Evolutionary conservation across 2,329 filamentous ascomycete genomes (phyloP).

Genomic region (Trichoderma citrinoviride): DNA sequence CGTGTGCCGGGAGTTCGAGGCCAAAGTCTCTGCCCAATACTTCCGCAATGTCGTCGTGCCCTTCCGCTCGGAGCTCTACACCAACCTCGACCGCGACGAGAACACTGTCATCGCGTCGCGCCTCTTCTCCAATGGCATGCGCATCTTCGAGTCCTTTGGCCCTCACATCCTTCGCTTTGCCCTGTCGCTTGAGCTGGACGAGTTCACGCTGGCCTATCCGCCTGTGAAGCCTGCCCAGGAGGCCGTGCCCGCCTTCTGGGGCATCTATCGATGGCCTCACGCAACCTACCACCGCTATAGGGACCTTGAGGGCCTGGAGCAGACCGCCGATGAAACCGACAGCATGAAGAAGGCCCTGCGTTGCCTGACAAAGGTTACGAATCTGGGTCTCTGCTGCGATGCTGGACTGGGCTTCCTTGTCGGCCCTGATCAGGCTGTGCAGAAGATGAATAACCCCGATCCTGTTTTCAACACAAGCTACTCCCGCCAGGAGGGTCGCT

Average conservation of each 20-base stretch:
- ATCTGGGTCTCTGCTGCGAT: slow-evolving; percentile 66
- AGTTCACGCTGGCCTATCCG: slow-evolving; percentile 48
- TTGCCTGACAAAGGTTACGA: slow-evolving; percentile 53
- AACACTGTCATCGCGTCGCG: slow-evolving; percentile 27
- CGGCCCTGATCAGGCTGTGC: slow-evolving; percentile 56
- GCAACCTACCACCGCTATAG: slow-evolving; percentile 58
- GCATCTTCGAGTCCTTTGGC: slow-evolving; percentile 61
- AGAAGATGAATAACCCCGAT: slow-evolving; percentile 40
- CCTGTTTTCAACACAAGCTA: slow-evolving; percentile 38
- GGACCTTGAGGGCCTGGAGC: slow-evolving; percentile 58
- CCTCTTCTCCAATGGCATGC: slow-evolving; percentile 50
- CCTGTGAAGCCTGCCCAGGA: slow-evolving; percentile 57
- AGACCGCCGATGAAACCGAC: slow-evolving; percentile 60
- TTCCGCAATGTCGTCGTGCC: slow-evolving; percentile 64
- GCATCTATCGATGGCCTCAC: slow-evolving; percentile 63
- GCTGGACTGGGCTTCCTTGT: slow-evolving; percentile 65
- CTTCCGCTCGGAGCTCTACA: slow-evolving; percentile 63
- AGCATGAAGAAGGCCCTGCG: slow-evolving; percentile 61
- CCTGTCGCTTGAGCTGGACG: slow-evolving; percentile 66
- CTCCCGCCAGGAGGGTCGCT: slow-evolving; percentile 27
- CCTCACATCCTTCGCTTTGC: slow-evolving; percentile 61
- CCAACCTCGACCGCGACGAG: slow-evolving; percentile 31
- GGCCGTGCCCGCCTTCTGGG: slow-evolving; percentile 58
- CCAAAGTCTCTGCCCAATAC: slow-evolving; percentile 54
- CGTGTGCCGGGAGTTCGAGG: slow-evolving; percentile 57